Evolutionary conservation across 345 rosid genomes (phyloP).

Genomic region (Fremontodendron californicum): DNA sequence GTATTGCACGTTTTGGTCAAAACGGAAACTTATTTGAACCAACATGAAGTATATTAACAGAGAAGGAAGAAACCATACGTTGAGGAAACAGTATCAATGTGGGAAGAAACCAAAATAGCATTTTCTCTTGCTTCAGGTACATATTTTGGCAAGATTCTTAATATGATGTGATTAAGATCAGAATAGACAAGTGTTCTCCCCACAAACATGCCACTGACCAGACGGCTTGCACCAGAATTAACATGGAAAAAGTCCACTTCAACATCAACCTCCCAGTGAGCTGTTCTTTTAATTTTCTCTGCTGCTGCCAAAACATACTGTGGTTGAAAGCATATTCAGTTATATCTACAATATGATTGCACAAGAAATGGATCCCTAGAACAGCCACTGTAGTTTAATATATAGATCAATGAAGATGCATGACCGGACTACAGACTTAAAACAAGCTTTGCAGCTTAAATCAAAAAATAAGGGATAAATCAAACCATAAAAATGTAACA

Average conservation of each 20-base stretch:
- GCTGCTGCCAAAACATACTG: slow-evolving; percentile 80
- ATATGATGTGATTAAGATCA: slow-evolving; percentile 62
- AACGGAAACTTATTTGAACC: background rate
- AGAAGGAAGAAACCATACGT: slow-evolving; percentile 49
- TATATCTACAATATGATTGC: slow-evolving; percentile 2
- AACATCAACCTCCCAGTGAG: slow-evolving; percentile 84
- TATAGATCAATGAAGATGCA: background rate
- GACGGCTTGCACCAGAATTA: slow-evolving; percentile 58
- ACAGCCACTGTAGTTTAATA: background rate
- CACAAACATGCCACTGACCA: slow-evolving; percentile 59
- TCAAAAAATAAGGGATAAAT: background rate
- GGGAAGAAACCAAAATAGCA: slow-evolving; percentile 87
- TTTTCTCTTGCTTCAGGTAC: slow-evolving; percentile 65
- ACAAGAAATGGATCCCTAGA: slow-evolving; percentile 9
- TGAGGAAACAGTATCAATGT: slow-evolving; percentile 87
- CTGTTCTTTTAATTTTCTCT: slow-evolving; percentile 53
- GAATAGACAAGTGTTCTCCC: slow-evolving; percentile 86
- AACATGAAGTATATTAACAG: background rate
- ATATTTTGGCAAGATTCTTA: slow-evolving; percentile 78
- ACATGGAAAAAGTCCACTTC: slow-evolving; percentile 71
- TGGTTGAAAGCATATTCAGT: slow-evolving; percentile 24
- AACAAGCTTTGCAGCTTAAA: background rate
- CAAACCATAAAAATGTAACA: background rate
- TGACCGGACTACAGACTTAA: background rate
- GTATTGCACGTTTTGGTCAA: background rate